Conservation (phyloP, 1,284 basidiomycete genomes). For the Crepidotus sp. region DNA sequence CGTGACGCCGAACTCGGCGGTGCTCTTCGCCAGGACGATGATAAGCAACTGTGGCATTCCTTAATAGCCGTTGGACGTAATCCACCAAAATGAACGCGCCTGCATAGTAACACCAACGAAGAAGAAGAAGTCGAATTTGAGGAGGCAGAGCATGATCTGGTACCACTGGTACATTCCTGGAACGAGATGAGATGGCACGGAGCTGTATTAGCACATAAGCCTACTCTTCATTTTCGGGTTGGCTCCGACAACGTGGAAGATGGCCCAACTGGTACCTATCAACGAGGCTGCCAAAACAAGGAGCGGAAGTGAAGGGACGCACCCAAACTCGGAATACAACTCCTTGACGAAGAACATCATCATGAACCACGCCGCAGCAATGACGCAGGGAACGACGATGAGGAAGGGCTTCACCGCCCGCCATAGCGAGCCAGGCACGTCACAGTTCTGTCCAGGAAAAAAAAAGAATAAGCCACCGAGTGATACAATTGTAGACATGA, state of each 20-base stretch:
- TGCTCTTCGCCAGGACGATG: constrained; percentile 52
- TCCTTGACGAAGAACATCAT: constrained; percentile 47
- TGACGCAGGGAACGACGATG: constrained; percentile 46
- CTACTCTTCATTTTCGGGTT: constrained; percentile 72
- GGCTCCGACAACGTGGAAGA: constrained; percentile 78
- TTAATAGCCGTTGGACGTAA: not conserved
- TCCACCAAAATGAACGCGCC: constrained; percentile 30
- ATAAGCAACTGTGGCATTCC: constrained; percentile 50
- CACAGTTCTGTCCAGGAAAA: constrained; percentile 35
- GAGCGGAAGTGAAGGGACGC: constrained; percentile 18
- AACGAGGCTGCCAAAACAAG: constrained; percentile 7
- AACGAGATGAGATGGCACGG: constrained; percentile 1
- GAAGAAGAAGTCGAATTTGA: constrained; percentile 80
- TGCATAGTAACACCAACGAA: constrained; percentile 83
- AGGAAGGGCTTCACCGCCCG: constrained; percentile 36
- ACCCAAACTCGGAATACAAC: constrained; percentile 58
- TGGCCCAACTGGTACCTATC: constrained; percentile 54
- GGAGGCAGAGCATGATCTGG: constrained; percentile 74
- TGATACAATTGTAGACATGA: not conserved
- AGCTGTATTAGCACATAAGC: constrained; percentile 20
- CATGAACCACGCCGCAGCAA: constrained; percentile 42
- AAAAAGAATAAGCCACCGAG: constrained; percentile 1
- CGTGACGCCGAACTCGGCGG: constrained; percentile 72
- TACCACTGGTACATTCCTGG: constrained; percentile 78
- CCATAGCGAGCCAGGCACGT: constrained; percentile 38